These are phyloP conservation scores for Chenopodium quinoa DNA, from an alignment of 148 eudicot genomes.

Conservation along the genomic window DNA sequence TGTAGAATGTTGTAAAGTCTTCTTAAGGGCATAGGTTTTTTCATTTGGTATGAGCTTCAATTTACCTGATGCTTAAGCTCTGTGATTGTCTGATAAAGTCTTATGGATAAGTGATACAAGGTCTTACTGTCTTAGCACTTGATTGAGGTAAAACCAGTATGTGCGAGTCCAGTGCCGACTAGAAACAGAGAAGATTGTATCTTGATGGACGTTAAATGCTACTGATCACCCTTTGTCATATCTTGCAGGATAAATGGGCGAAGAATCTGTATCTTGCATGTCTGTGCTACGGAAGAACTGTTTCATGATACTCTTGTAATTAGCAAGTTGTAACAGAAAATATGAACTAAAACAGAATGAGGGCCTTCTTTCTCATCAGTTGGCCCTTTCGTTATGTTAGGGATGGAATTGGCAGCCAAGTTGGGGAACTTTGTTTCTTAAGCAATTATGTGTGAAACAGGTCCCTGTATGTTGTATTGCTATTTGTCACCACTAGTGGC, in stretches of 20 bases:
- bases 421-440: slow-evolving; percentile 20
- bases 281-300: slow-evolving; percentile 77
- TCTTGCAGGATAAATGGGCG: slow-evolving; percentile 83
- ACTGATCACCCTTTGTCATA: neutral
- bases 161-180: neutral
- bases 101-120: too few species aligned
- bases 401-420: slow-evolving; percentile 22
- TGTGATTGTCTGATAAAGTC: too few species aligned
- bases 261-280: slow-evolving; percentile 77
- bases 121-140: neutral
- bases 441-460: slow-evolving; percentile 8
- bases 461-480: slow-evolving; percentile 26
- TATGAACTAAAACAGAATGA: neutral
- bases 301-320: slow-evolving; percentile 45
- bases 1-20: neutral
- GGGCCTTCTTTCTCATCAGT: slow-evolving; percentile 2
- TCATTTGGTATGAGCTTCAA: neutral
- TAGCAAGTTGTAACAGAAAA: slow-evolving; percentile 13
- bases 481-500: slow-evolving; percentile 10
- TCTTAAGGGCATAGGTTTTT: neutral
- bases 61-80: neutral
- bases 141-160: neutral
- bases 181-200: neutral
- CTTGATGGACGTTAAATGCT: neutral
- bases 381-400: slow-evolving; percentile 16